These are phyloP conservation scores for Psilocybe mexicana DNA, from an alignment of 1,284 basidiomycete genomes.

Conservation along the genomic window DNA sequence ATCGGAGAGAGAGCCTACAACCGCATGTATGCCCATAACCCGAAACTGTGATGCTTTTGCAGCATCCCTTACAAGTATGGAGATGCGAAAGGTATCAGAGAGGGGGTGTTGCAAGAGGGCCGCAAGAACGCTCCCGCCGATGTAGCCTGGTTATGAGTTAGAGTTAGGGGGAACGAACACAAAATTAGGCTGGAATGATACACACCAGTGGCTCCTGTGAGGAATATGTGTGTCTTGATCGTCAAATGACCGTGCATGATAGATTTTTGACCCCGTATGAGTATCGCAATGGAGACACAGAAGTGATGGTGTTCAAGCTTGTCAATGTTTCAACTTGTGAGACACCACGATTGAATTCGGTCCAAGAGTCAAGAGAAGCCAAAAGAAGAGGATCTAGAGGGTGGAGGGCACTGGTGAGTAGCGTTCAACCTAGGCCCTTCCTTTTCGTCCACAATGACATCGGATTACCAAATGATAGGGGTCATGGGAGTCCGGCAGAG, in stretches of 20 bases:
- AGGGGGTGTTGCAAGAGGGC: constrained; percentile 45
- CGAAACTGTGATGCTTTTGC: constrained; percentile 38
- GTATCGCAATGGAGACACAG: background rate
- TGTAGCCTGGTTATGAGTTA: constrained; percentile 41
- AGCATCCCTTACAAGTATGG: constrained; percentile 42
- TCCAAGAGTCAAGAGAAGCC: too few relatives aligned
- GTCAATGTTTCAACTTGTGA: too few relatives aligned
- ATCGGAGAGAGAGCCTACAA: constrained; percentile 43
- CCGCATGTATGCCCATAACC: constrained; percentile 35
- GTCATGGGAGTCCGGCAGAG: too few relatives aligned
- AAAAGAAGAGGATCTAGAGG: too few relatives aligned
- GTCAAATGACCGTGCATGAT: constrained; percentile 16
- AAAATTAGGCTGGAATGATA: background rate
- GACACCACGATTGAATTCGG: too few relatives aligned
- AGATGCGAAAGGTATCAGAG: constrained; percentile 39
- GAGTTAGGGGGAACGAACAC: too few relatives aligned
- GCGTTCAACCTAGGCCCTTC: too few relatives aligned
- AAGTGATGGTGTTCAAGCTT: too few relatives aligned
- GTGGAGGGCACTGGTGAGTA: too few relatives aligned
- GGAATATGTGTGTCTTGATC: constrained; percentile 34
- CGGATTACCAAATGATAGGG: too few relatives aligned
- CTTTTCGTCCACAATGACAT: too few relatives aligned
- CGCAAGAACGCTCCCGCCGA: constrained; percentile 51
- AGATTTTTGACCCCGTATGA: background rate
- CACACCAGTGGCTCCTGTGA: constrained; percentile 45